Evolutionary conservation across 345 rosid species (phyloP), one percentile per base, ranked within the genome.

Genomic region (Sonneratia caseolaris): DNA sequence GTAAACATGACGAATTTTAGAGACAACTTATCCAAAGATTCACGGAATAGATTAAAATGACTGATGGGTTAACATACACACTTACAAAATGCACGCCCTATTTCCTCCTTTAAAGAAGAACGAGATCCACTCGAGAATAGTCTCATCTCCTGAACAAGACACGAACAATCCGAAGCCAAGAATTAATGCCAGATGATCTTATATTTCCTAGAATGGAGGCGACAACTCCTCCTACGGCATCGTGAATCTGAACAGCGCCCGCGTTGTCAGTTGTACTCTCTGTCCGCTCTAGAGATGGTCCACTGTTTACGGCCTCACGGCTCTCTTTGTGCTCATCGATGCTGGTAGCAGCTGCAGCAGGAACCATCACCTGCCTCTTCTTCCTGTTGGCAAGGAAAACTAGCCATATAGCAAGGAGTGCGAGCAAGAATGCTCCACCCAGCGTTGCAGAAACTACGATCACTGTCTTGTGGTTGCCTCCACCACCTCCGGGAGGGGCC

Each of bases 361-460:
- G 71, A 15, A 21, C 68, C 57, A 72, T 61, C 36, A n/a, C 65
- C 43, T 51, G 21, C 72, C 71, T 78, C 77, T 27, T 74, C 77
- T 57, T 77, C 69, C 61, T 73, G 66, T 78, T 78, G 32, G 77
- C 75, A 42, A 74, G 35, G 43, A 72, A 78, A 62, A 74, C 70
- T 36, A 78, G 72, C 43, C 80, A 73, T 24, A 45, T 45, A 1
- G 72, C 74, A 38, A 74, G 80, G 72, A 78, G 73, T 15, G 80
- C 80, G 12, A 78, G 74, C 57, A 78, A 43, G 69, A 78, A 78
- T 64, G 43, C 68, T 3, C 80, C 80, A 7, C 80, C 80, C 0
- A 78, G 69, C 3, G 80, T 73, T 42, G 24, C 74, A 15, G 47
- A 77, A 5, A 77, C 77, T 6, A 35, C 77, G 21, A 73, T 70